Conservation (phyloP, 1,284 basidiomycete genomes). For the Cryptococcus amylolentus region DNA sequence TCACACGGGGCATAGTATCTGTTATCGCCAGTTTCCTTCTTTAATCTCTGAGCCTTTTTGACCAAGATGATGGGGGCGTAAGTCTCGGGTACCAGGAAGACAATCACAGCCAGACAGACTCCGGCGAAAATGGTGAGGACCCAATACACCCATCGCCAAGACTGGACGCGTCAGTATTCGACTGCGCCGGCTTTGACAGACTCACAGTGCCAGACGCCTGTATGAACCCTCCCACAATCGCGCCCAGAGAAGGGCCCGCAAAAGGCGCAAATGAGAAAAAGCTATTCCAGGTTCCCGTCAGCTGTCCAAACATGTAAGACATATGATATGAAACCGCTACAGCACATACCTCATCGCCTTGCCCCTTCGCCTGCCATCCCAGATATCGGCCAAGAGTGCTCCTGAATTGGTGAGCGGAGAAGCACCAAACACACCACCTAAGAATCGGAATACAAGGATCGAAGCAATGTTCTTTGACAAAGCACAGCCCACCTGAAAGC, state of each 20-base stretch:
- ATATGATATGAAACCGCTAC: no score
- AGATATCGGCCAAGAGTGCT: conserved; percentile 58
- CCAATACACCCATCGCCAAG: conserved; percentile 61
- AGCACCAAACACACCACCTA: conserved; percentile 60
- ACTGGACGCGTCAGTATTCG: background rate
- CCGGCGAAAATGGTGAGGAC: conserved; percentile 62
- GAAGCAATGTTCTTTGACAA: conserved; percentile 60
- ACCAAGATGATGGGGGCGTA: conserved; percentile 57
- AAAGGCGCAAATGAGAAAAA: conserved; percentile 69
- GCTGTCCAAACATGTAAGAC: no score
- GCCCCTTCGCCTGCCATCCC: conserved; percentile 66
- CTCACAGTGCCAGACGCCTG: conserved; percentile 48
- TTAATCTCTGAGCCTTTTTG: conserved; percentile 53
- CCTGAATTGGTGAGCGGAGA: conserved; percentile 54
- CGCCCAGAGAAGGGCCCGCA: conserved; percentile 59
- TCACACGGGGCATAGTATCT: conserved; percentile 57
- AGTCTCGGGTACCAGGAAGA: conserved; percentile 74
- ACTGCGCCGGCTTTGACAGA: background rate
- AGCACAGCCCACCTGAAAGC: conserved; percentile 59
- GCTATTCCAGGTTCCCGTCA: no score
- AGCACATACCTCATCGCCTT: conserved; percentile 55
- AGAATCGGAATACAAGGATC: conserved; percentile 65
- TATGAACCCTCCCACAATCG: conserved; percentile 63
- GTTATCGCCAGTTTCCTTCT: conserved; percentile 64
- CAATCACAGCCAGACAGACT: conserved; percentile 47